Conservation (phyloP, 2,329 filamentous ascomycete genomes). For the Fusarium decemcellulare region DNA sequence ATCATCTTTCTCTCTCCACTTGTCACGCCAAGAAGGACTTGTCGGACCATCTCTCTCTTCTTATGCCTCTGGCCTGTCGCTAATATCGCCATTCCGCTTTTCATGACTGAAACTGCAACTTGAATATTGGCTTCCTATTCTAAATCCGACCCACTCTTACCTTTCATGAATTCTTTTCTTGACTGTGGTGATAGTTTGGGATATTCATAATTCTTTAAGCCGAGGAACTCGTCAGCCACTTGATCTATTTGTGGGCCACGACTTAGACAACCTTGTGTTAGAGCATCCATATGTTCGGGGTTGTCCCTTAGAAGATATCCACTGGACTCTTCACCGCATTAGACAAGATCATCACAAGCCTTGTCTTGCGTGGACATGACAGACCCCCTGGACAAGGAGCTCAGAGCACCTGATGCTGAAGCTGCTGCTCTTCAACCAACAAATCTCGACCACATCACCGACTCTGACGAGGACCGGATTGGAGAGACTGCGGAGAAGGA, state of each 20-base stretch:
- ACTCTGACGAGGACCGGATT: conserved; percentile 36
- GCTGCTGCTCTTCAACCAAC: conserved; percentile 48
- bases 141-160: conserved; percentile 2
- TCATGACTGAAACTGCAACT: background rate
- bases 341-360: conserved; percentile 12
- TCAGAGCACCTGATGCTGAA: conserved; percentile 47
- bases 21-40: conserved; percentile 18
- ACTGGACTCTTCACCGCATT: background rate
- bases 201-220: background rate
- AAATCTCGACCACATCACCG: conserved; percentile 32
- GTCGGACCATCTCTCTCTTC: conserved; percentile 1
- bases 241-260: conserved; percentile 4
- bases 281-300: background rate
- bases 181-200: background rate
- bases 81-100: background rate
- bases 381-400: conserved; percentile 46
- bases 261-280: no score
- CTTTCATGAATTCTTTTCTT: background rate
- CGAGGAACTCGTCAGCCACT: background rate
- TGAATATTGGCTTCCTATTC: background rate
- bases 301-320: background rate
- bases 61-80: background rate
- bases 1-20: background rate
- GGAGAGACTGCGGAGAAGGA: conserved; percentile 34
- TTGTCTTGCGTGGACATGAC: conserved; percentile 41